Evolutionary conservation across 2,329 filamentous ascomycete species (phyloP).

Genomic region (Microsporum audouinii): DNA sequence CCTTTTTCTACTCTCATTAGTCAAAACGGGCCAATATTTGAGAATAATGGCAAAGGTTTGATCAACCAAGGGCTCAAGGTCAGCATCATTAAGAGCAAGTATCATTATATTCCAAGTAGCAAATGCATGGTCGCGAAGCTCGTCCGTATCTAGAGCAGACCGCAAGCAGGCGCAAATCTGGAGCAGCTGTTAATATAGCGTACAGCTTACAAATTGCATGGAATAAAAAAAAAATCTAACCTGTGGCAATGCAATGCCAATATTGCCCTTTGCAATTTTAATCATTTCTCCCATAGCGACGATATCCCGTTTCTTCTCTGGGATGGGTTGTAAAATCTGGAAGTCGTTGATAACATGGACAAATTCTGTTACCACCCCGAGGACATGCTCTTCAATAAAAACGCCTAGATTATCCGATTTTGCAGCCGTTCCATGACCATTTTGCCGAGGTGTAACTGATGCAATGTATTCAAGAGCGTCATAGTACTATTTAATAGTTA

Average conservation of each 20-base stretch:
- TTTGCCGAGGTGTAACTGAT: conserved; percentile 41
- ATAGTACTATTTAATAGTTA: conserved; percentile 31
- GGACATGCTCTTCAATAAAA: conserved; percentile 72
- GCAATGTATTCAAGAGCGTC: conserved; percentile 42
- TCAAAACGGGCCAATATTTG: conserved; percentile 63
- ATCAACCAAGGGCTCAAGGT: conserved; percentile 68
- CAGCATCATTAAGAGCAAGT: conserved; percentile 60
- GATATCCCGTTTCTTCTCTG: conserved; percentile 66
- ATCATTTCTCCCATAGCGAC: conserved; percentile 83
- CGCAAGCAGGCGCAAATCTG: conserved; percentile 87
- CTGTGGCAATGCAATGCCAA: conserved; percentile 74
- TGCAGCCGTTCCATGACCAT: conserved; percentile 36
- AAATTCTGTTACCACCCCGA: conserved; percentile 76
- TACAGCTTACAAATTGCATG: conserved; percentile 9
- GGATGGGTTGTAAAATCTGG: conserved; percentile 43
- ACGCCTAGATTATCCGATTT: conserved; percentile 51
- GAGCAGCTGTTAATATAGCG: conserved; percentile 7
- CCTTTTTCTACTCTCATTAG: conserved; percentile 45
- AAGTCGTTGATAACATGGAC: conserved; percentile 66
- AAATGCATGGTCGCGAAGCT: conserved; percentile 69
- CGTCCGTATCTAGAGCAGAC: conserved; percentile 62
- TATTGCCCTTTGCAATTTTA: conserved; percentile 57
- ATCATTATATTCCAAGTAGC: conserved; percentile 75
- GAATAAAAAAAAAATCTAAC: conserved; percentile 36
- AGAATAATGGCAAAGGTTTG: conserved; percentile 82